These are phyloP conservation scores for Phialocephala subalpina DNA, from an alignment of 2,329 filamentous ascomycete species.

Conservation along the genomic window DNA sequence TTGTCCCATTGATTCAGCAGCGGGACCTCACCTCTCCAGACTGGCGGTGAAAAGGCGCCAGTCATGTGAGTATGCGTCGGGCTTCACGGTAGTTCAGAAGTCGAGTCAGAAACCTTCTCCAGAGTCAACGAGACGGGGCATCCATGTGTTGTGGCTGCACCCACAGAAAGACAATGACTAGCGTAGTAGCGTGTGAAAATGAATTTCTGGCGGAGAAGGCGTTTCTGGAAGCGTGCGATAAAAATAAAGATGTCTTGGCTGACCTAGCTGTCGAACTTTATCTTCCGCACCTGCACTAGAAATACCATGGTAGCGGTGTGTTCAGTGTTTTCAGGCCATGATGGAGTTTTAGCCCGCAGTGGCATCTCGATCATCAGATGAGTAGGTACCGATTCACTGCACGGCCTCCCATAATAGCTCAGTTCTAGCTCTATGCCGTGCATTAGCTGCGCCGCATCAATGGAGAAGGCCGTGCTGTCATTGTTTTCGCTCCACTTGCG, in stretches of 20 bases:
- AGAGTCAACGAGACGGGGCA: conserved; percentile 17
- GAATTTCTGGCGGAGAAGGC: conserved; percentile 31
- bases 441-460: conserved; percentile 39
- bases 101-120: conserved; percentile 30
- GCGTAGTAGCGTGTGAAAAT: conserved; percentile 16
- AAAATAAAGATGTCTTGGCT: conserved; percentile 30
- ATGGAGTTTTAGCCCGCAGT: conserved; percentile 26
- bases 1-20: conserved; percentile 25
- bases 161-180: conserved; percentile 21
- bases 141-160: conserved; percentile 21
- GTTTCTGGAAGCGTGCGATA: conserved; percentile 29
- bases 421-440: conserved; percentile 38
- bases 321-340: conserved; percentile 25
- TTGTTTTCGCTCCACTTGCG: conserved; percentile 28
- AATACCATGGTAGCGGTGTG: conserved; percentile 31
- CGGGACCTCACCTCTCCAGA: conserved; percentile 41
- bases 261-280: conserved; percentile 15
- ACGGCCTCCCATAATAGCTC: conserved; percentile 23
- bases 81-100: conserved; percentile 21
- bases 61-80: conserved; percentile 37
- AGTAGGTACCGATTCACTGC: conserved; percentile 23
- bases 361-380: conserved; percentile 36
- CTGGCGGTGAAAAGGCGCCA: conserved; percentile 41
- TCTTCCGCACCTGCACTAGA: conserved; percentile 11
- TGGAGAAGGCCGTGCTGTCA: conserved; percentile 34